Percentiles rank a stretch among this genome's conserved stretches.
phyloP scores from a whole-genome alignment of 106 monocot genomes.

The Dioscorea zingiberensis region DNA sequence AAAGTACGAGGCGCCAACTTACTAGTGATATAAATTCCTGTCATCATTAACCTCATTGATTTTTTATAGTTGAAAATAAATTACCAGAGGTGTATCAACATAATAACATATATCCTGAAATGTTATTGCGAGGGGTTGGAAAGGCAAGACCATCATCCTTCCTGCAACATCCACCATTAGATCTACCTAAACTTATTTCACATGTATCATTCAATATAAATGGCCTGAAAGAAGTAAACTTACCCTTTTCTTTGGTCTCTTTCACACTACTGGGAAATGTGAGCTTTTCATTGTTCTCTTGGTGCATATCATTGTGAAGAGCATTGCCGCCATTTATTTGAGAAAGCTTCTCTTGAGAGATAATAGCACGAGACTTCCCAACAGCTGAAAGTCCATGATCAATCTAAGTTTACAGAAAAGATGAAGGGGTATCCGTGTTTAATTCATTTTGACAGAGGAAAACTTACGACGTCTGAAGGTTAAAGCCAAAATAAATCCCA shows the following conservation, averaged over 20 bases:
- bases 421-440: too few relatives aligned
- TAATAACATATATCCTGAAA: slow-evolving; percentile 62
- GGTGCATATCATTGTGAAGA: too few relatives aligned
- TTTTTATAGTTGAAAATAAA: neutral
- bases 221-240: too few relatives aligned
- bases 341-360: slow-evolving; percentile 59
- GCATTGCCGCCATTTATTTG: slow-evolving; percentile 14
- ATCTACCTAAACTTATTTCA: too few relatives aligned
- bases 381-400: slow-evolving; percentile 31
- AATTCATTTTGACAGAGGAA: too few relatives aligned
- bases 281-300: too few relatives aligned
- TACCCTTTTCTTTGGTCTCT: too few relatives aligned
- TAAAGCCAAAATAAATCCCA: too few relatives aligned
- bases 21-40: too few relatives aligned
- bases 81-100: slow-evolving; percentile 65
- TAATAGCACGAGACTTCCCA: slow-evolving; percentile 50
- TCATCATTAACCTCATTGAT: neutral
- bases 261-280: too few relatives aligned
- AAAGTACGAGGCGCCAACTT: neutral
- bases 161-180: slow-evolving; percentile 22
- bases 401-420: neutral
- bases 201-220: too few relatives aligned
- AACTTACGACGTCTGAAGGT: too few relatives aligned
- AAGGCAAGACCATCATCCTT: slow-evolving; percentile 55
- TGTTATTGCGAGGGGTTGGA: slow-evolving; percentile 52